Evolutionary conservation across 768 basidiomycete genomes (phyloP), one percentile per base, ranked within the genome.

Genomic region (Leccinum obscurum): DNA sequence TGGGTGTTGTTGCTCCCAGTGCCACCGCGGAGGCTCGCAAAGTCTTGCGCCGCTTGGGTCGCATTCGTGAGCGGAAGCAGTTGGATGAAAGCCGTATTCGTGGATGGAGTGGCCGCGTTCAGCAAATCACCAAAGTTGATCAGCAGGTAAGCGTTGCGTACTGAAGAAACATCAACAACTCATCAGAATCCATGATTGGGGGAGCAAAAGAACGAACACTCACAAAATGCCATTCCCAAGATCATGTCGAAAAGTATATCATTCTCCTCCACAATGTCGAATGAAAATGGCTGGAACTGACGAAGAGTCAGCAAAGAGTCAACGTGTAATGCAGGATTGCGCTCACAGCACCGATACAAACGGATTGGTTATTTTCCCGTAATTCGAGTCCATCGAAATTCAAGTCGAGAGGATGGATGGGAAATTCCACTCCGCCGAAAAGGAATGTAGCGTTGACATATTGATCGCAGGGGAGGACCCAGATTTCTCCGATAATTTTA

Each of bases 221-320:
- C 64, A 87, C 87, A 72, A 75, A 89, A 90, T 9, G 83, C 80
- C 86, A 90, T 90, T 57, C 89, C 89, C 50, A 90, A 77, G 50
- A 90, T 81, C 70, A 87, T 80, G 66, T 90, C 88, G 62, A 79
- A 90, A 44, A 58, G 14, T 28, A 64, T 56, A 1, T 59, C 39
- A 8, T 49, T 48, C 0, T 26, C 30, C 2, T 57, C 14, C 30
- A 71, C 77, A 30, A 80, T 76, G 53, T 81, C 76, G 52, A 80
- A 83, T 8, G 82, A 80, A 48, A 84, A 81, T 6, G 89, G 88
- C 64, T 90, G 89, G 76, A 90, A 91, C 88, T 89, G 22, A 59
- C 22, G 26, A 20, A 22, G 15, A 48, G 58, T 63, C 8, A 52
- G 30, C 55, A 50, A 54, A 3, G 39, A 44, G 22, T 14, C 32